Base-by-base conservation (phyloP, 1,284 basidiomycete genomes). In the Marasmius oreades region DNA sequence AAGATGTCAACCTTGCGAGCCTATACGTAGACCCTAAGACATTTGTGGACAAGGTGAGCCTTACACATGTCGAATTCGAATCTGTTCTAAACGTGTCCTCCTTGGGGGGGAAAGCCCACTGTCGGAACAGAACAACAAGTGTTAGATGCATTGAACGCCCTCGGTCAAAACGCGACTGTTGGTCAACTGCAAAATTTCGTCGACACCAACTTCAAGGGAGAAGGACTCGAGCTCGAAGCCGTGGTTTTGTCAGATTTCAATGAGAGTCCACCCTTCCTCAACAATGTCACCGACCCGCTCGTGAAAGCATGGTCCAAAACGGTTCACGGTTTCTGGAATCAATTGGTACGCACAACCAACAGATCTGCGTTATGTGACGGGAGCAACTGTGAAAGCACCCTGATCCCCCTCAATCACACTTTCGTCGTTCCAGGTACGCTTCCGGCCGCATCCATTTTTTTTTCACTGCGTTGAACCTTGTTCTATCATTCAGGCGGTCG, bases 341-440 rank as follows among this genome's bases (percentile, higher is more conserved):
- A 90, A 56, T 81, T 97, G 2, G 86, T 91, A 51, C 76, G 92
- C 55, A 74, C 76, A 14, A 93, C 93, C 2, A 94, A 96, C 64
- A 64, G 75, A 16, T 81, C 84, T 0, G 75, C 81, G 1, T 68
- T 94, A 2, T 95, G 93, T 67, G 74, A 80, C 24, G 77, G 74
- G 26, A 78, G 77, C 7, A 62, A 68, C 23, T 96, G 93, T 67
- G 88, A 92, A 66, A 91, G 90, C 67, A 81, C 88, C 1, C 75
- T 97, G 48, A 93, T 97, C 59, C 92, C 93, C 2, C 77, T 96
- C 53, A 95, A 96, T 66, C 81, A 95, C 64, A 92, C 91, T 0
- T 92, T 96, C 66, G 90, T 95, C 20, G 83, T 97, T 39, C 93
- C 95, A 8, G 94, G 89, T 88, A 63, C 55, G 81, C 71, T 56